Evolutionary conservation across 345 rosid genomes (phyloP).

Genomic region (Acer saccharum): DNA sequence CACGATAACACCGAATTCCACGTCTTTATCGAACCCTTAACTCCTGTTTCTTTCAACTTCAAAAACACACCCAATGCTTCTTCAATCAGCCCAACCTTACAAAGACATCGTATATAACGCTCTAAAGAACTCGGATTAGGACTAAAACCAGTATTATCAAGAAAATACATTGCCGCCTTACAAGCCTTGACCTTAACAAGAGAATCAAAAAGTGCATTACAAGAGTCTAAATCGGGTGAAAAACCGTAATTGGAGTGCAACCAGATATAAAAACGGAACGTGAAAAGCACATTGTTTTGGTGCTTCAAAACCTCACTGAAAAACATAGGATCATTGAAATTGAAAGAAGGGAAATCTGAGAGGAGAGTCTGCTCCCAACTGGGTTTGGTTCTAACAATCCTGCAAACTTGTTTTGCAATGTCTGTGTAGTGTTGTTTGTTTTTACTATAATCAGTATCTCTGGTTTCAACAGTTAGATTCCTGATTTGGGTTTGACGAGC

Average conservation of each 20-base stretch:
- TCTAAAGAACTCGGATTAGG: conserved; percentile 43
- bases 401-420: conserved; percentile 46
- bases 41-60: conserved; percentile 34
- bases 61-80: conserved; percentile 46
- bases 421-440: conserved; percentile 27
- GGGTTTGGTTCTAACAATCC: conserved; percentile 45
- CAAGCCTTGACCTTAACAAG: conserved; percentile 63
- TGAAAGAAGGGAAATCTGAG: conserved; percentile 55
- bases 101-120: conserved; percentile 53
- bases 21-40: conserved; percentile 28
- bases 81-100: conserved; percentile 46
- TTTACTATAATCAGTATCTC: conserved; percentile 16
- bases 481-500: conserved; percentile 38
- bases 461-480: conserved; percentile 30
- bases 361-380: conserved; percentile 58
- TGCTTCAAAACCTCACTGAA: conserved; percentile 45
- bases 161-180: conserved; percentile 47
- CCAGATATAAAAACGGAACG: conserved; percentile 60
- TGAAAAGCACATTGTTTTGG: conserved; percentile 54
- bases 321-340: conserved; percentile 54
- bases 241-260: conserved; percentile 33
- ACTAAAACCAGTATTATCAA: conserved; percentile 37
- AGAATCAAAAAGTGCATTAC: conserved; percentile 51
- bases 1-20: conserved; percentile 57
- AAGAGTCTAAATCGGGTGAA: conserved; percentile 46